Conservation (phyloP, 1,284 basidiomycete genomes). For the Grifola frondosa region DNA sequence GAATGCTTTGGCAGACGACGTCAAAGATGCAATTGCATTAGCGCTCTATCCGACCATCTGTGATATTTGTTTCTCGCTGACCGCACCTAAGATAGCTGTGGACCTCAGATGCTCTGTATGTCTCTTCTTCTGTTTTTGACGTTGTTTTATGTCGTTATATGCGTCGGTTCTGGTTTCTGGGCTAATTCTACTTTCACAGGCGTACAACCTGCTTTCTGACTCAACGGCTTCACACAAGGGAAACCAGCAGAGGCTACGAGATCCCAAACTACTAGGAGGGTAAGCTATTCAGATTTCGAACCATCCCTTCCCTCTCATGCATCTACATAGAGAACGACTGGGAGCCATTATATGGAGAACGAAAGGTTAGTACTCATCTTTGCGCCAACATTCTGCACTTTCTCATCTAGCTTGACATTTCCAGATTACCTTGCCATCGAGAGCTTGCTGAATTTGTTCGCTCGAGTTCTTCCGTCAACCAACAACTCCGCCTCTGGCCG, state of each 20-base stretch:
- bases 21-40: conserved; percentile 27
- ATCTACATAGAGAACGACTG: conserved; percentile 23
- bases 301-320: background rate
- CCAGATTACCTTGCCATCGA: conserved; percentile 59
- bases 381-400: background rate
- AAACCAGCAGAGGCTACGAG: conserved; percentile 32
- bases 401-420: background rate
- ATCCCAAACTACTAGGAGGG: conserved; percentile 29
- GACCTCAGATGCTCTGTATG: conserved; percentile 32
- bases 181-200: conserved; percentile 16
- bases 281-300: conserved; percentile 6
- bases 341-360: conserved; percentile 33
- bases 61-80: conserved; percentile 30
- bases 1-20: conserved; percentile 10
- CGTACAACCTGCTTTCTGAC: conserved; percentile 33
- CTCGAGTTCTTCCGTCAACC: conserved; percentile 50
- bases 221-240: conserved; percentile 25
- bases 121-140: background rate
- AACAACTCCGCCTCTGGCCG: conserved; percentile 34
- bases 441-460: conserved; percentile 54
- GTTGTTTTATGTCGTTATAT: conserved; percentile 6
- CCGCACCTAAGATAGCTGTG: conserved; percentile 26
- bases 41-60: conserved; percentile 30
- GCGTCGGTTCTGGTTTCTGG: background rate
- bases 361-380: conserved; percentile 23